Evolutionary conservation across 2,329 filamentous ascomycete species (phyloP), one percentile per base, ranked within the genome.

Genomic region (Eutypa lata): DNA sequence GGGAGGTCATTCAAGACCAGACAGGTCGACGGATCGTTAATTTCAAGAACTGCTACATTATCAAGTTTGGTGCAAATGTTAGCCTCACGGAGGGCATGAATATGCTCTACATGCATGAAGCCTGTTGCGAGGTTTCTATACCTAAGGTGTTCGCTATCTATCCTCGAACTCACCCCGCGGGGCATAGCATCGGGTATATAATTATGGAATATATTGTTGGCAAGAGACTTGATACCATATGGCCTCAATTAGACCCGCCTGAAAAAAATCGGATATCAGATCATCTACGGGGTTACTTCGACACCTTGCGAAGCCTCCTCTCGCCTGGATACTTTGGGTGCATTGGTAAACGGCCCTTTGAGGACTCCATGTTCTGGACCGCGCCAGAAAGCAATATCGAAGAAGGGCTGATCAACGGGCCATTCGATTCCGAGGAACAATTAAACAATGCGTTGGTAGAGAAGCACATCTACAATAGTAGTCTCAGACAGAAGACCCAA

Each of bases 101-200:
- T 42, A 62, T 62, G 59, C 42, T 59, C 1, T 59, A 53, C 21
- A 46, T 62, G n/a, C 4, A 48, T 52, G 49, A 60, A 59, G 48
- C 46, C 46, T 19, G 61, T 56, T 1, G 45, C 47, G 11, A 45
- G n/a, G n/a, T 62, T 7, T 46, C 53, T 11, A 33, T 62, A 18
- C 58, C 61, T 5, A 59, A 57, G 37, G 58, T 64, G 43, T 63
- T 59, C 49, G 56, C 55, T 38, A 58, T 62, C 24, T 61, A 63
- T 35, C 51, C 56, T 49, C 38, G 48, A n/a, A n/a, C n/a, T n/a
- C n/a, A n/a, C n/a, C n/a, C 19, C 38, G n/a, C 46, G 33, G 28
- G 38, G 19, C 26, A 28, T 24, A 47, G 24, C n/a, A n/a, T n/a
- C n/a, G n/a, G n/a, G n/a, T n/a, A n/a, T n/a, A n/a, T n/a, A n/a